Conservation (phyloP, 179 eudicot genomes). For the Dionaea muscipula region DNA sequence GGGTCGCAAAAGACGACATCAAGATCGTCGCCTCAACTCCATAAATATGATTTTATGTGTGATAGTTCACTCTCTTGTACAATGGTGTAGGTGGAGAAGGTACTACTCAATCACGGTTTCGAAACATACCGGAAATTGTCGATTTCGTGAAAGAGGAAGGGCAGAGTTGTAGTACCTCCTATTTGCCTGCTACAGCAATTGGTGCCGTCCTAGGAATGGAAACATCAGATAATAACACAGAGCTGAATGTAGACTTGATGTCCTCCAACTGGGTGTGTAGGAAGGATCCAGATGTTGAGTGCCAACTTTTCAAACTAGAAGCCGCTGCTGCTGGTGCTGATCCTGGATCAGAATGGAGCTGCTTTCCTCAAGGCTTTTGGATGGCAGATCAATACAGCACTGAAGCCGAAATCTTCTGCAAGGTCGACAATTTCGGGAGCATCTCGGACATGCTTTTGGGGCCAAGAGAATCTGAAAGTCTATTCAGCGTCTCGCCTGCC, state of each 20-base stretch:
- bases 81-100: slow-evolving; percentile 20
- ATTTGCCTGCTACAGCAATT: neutral
- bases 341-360: neutral
- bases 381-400: neutral
- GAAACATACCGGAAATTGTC: slow-evolving; percentile 26
- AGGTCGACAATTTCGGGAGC: neutral
- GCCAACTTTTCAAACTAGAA: neutral
- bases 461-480: neutral
- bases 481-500: neutral
- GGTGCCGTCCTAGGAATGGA: no score
- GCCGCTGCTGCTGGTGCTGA: no score
- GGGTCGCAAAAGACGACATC: no score
- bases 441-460: neutral
- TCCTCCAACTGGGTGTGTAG: no score
- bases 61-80: slow-evolving; percentile 1
- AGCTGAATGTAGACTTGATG: no score
- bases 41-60: no score
- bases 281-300: neutral
- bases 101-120: slow-evolving; percentile 13
- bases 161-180: no score
- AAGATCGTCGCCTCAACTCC: no score
- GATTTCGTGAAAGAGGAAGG: slow-evolving; percentile 14
- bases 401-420: neutral
- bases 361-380: neutral
- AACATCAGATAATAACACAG: no score